Percentiles rank a stretch among this genome's conserved stretches.
Evolutionary conservation across 129 eudicot genomes (phyloP).

Genomic region (Deinandra increscens): DNA sequence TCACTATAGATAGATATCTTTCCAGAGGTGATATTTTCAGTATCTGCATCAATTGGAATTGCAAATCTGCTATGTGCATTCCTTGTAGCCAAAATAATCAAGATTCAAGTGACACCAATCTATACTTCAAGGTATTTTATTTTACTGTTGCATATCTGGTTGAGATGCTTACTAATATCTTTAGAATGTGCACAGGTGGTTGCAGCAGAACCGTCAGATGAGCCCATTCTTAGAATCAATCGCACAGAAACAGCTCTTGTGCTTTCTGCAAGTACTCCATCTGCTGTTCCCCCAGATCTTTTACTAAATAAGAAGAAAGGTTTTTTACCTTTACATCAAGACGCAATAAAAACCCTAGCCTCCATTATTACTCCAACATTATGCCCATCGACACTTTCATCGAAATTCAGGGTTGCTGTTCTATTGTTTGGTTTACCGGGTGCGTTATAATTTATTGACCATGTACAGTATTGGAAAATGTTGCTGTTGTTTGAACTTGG

Average conservation of each 20-base stretch:
- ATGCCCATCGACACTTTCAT: slow-evolving; percentile 80
- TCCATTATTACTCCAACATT: slow-evolving; percentile 71
- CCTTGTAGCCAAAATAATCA: slow-evolving; percentile 51
- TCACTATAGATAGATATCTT: slow-evolving; percentile 79
- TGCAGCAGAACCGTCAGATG: slow-evolving; percentile 82
- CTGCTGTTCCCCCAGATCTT: slow-evolving; percentile 81
- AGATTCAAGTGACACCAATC: slow-evolving; percentile 33
- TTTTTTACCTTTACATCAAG: slow-evolving; percentile 57
- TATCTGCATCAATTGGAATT: slow-evolving; percentile 67
- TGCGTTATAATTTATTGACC: slow-evolving; percentile 35
- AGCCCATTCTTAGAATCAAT: slow-evolving; percentile 68
- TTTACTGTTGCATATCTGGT: slow-evolving; percentile 2
- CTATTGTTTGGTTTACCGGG: slow-evolving; percentile 79
- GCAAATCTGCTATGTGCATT: slow-evolving; percentile 76
- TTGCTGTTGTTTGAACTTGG: neutral
- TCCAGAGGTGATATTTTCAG: slow-evolving; percentile 78
- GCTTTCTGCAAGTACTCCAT: slow-evolving; percentile 81
- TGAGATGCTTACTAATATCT: slow-evolving; percentile 6
- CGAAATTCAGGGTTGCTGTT: slow-evolving; percentile 80
- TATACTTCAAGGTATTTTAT: slow-evolving; percentile 71
- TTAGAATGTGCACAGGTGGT: slow-evolving; percentile 57
- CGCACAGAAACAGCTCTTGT: slow-evolving; percentile 82
- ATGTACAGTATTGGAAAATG: slow-evolving; percentile 1
- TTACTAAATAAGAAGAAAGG: slow-evolving; percentile 42
- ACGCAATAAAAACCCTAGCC: slow-evolving; percentile 63